Base-by-base conservation (phyloP, 768 basidiomycete genomes). In the Boletus edulis region DNA sequence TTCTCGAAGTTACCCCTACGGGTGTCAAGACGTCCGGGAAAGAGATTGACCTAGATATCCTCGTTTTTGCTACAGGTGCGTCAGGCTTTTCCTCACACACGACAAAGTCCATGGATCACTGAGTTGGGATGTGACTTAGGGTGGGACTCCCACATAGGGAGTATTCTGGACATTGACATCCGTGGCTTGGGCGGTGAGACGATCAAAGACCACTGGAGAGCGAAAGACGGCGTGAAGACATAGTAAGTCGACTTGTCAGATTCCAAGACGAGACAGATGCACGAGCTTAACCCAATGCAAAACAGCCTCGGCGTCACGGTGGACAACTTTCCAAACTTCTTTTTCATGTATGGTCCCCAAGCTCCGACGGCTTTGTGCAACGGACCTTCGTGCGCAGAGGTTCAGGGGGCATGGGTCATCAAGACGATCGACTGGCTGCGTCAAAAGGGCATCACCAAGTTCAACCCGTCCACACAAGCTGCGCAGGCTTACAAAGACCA, bases 51-150 rank as follows among this genome's bases (percentile, higher is more conserved):
- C 7, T 58, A 13, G 49, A 58, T 35, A 18, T 58, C 14, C 39
- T 58, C 7, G 9, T 58, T n/a, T 44, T 58, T 18, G 57, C 57
- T 4, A 58, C 57, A 17, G 57, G 57, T 57, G 11, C 34, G 54
- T 29, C 35, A 24, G 7, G 4, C 2, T 5, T 6, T 50, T 51
- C 24, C 49, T 12, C 1, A 5, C 20, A 44, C 20, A 29, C 27
- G 27, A 29, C 7, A 31, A 32, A 3, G 22, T 17, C 14, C n/a
- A 29, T 9, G 3, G 2, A 15, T 17, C 32, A 13, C 18, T 27
- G n/a, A 51, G 24, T 18, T 29, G 29, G 24, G 32, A 17, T 12
- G 11, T 15, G n/a, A 15, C 7, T 34, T 44, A 57, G 56, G 56
- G 2, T 48, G 38, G 32, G 56, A 59, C 13, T 48, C 50, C 14